Percentiles rank a stretch among this genome's conserved stretches.
phyloP scores from a whole-genome alignment of 2,329 filamentous ascomycete genomes.

The Dendryphion nanum region DNA sequence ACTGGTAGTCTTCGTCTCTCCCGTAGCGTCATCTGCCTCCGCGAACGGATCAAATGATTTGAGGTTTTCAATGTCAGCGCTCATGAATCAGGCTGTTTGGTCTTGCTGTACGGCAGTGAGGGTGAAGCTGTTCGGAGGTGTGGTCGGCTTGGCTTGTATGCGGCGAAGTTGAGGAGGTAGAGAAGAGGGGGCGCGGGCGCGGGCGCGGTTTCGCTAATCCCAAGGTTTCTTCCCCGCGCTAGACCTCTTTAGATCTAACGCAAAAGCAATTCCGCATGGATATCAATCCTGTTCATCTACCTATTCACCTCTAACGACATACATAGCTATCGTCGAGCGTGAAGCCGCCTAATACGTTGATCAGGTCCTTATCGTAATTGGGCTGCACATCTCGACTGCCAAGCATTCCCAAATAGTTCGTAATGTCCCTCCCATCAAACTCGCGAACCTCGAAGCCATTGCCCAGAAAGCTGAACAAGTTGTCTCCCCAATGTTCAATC shows the following conservation, averaged over 20 bases:
- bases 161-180: background rate
- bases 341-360: constrained; percentile 38
- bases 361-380: constrained; percentile 40
- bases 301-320: constrained; percentile 17
- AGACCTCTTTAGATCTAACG: too few relatives aligned
- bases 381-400: constrained; percentile 6
- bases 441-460: constrained; percentile 46
- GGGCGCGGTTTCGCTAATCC: too few relatives aligned
- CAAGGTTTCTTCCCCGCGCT: too few relatives aligned
- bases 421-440: constrained; percentile 44
- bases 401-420: constrained; percentile 44
- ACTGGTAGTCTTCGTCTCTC: constrained; percentile 75
- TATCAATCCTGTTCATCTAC: too few relatives aligned
- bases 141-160: background rate
- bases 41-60: constrained; percentile 82
- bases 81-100: constrained; percentile 1
- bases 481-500: constrained; percentile 41
- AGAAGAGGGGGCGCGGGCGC: background rate
- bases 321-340: constrained; percentile 25
- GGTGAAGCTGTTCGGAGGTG: background rate
- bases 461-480: constrained; percentile 43
- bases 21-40: constrained; percentile 99
- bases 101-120: background rate
- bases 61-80: constrained; percentile 1
- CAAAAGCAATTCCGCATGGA: too few relatives aligned